phyloP scores from a whole-genome alignment of 257 asterid species.

The Nemophila menziesii region DNA sequence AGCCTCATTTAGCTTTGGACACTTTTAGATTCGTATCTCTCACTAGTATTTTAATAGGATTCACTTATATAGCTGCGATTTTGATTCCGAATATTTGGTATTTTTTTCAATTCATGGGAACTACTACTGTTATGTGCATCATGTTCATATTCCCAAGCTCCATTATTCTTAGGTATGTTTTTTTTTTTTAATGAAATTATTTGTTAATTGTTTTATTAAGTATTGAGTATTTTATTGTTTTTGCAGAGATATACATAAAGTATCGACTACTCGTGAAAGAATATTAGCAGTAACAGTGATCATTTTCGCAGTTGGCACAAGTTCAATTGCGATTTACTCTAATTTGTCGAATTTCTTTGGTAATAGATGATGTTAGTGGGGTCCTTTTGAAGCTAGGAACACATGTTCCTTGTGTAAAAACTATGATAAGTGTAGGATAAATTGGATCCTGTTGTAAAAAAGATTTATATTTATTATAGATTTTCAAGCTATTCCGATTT shows the following conservation, averaged over 20 bases:
- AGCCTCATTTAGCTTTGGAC: slow-evolving; percentile 31
- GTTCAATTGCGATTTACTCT: slow-evolving; percentile 63
- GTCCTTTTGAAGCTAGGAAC: neutral
- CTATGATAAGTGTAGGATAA: neutral
- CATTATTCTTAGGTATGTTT: slow-evolving; percentile 62
- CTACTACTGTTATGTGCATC: slow-evolving; percentile 78
- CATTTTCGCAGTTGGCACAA: slow-evolving; percentile 67
- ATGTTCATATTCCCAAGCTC: slow-evolving; percentile 93
- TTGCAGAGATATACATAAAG: slow-evolving; percentile 62
- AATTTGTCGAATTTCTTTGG: slow-evolving; percentile 31
- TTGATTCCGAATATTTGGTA: slow-evolving; percentile 86
- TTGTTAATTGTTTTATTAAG: neutral
- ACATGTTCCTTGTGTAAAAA: neutral
- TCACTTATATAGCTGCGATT: slow-evolving; percentile 61
- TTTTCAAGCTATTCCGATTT: too few species aligned
- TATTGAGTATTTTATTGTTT: neutral
- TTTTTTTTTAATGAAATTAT: neutral
- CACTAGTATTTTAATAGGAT: slow-evolving; percentile 41
- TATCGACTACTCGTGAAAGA: slow-evolving; percentile 52
- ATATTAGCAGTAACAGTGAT: slow-evolving; percentile 58
- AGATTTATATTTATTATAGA: too few species aligned
- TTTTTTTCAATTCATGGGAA: slow-evolving; percentile 90
- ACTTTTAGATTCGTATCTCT: slow-evolving; percentile 40
- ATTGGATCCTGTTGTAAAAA: neutral
- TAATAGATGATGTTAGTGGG: slow-evolving; percentile 11